Base-by-base conservation (phyloP, 805 yeast genomes). In the Schwanniomyces polymorphus region DNA sequence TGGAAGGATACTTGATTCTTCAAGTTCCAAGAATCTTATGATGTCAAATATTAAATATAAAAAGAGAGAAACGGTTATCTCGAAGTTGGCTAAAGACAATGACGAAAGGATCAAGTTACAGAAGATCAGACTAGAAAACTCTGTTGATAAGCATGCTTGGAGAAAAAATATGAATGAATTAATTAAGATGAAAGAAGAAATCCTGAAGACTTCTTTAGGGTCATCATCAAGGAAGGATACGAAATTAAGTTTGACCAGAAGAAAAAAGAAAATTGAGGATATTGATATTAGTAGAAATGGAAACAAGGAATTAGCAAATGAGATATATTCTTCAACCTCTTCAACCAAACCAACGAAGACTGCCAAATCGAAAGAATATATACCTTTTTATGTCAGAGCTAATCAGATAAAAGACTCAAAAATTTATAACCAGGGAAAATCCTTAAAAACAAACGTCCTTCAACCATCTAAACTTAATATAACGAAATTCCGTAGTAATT, bases 61-160 rank as follows among this genome's bases (percentile, higher is more conserved):
- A 11, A 45, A 47, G 6, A 51, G 74, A 41, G 58, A 55, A 38
- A 65, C 67, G 4, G 64, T 64, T 2, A 62, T 68, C 43, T 58
- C 60, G 7, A 52, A 56, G 23, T 57, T 68, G 40, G 61, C 67
- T 38, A 61, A 53, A 43, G 60, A 56, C 4, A 49, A 55, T 26
- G 49, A 47, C 28, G 52, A 48, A 3, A 50, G 44, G 5, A 35
- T 53, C 31, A 56, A 57, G 39, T 50, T 62, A 2, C 61, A 60
- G 5, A 59, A 58, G 43, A 55, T 62, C 23, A 56, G 59, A 27
- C 49, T 70, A 41, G 72, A 72, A 47, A 63, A 54, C 27, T 58
- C 72, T 3, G 46, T 47, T 1, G 53, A 55, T 38, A 59, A 57
- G 38, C 48, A 49, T 3, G 63, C 56, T 40, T 70, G 72, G 70